Conservation (phyloP, 345 rosid genomes). For the Sapria himalayana region DNA sequence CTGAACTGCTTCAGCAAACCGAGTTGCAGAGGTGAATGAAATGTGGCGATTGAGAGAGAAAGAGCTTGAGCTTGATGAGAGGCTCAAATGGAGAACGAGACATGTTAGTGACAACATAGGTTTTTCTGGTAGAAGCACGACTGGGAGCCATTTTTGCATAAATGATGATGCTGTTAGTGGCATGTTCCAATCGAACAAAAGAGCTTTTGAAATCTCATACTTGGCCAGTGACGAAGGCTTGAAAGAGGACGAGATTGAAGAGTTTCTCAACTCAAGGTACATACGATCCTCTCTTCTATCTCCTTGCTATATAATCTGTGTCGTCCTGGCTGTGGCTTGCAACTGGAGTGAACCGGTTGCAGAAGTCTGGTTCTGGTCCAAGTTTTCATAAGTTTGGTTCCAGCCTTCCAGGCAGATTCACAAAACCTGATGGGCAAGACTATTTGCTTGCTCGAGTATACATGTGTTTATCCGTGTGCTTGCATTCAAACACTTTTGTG, state of each 20-base stretch:
- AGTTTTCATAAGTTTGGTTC: too few relatives aligned
- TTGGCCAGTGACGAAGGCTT: constrained; percentile 33
- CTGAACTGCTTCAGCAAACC: constrained; percentile 59
- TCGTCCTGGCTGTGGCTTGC: too few relatives aligned
- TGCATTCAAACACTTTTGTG: too few relatives aligned
- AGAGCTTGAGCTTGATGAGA: constrained; percentile 42
- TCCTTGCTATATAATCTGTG: not conserved
- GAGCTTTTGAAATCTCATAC: constrained; percentile 9
- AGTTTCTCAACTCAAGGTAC: constrained; percentile 69
- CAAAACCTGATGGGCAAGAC: too few relatives aligned
- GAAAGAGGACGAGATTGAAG: constrained; percentile 50
- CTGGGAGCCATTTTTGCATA: constrained; percentile 12
- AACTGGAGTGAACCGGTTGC: too few relatives aligned
- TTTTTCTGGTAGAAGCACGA: constrained; percentile 10
- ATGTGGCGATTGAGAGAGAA: constrained; percentile 68
- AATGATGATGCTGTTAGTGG: constrained; percentile 10
- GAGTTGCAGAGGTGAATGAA: constrained; percentile 62
- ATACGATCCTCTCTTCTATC: constrained; percentile 2
- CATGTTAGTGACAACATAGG: constrained; percentile 13
- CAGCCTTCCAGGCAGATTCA: too few relatives aligned
- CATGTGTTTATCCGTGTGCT: too few relatives aligned
- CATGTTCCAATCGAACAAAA: constrained; percentile 23
- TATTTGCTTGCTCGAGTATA: too few relatives aligned
- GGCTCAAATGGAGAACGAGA: constrained; percentile 21
- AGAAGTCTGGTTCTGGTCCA: too few relatives aligned